Evolutionary conservation across 2,329 filamentous ascomycete species (phyloP).

Genomic region (Colletotrichum simmondsii): DNA sequence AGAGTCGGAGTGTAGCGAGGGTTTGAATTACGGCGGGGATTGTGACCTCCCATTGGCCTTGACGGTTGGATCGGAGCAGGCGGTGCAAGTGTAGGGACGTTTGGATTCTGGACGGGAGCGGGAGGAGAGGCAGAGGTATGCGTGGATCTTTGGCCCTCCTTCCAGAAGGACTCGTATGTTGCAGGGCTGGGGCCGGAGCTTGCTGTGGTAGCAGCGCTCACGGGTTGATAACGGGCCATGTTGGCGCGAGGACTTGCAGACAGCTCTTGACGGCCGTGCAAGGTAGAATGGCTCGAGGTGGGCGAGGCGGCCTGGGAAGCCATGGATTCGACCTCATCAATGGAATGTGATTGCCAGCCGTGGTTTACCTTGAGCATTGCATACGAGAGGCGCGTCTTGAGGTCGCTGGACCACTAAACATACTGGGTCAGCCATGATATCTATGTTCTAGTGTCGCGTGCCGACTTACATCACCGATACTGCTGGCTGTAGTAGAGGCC

Average conservation of each 20-base stretch:
- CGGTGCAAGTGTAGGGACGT: constrained; percentile 57
- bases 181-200: constrained; percentile 39
- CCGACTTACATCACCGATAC: constrained; percentile 78
- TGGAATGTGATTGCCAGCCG: constrained; percentile 83
- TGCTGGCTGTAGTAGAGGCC: constrained; percentile 71
- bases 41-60: constrained; percentile 46
- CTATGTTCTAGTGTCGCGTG: not conserved
- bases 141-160: constrained; percentile 41
- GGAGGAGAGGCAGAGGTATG: constrained; percentile 49
- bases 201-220: constrained; percentile 37
- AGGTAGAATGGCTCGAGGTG: constrained; percentile 66
- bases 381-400: constrained; percentile 88
- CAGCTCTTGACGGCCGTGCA: constrained; percentile 62
- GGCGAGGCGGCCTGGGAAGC: constrained; percentile 77
- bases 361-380: constrained; percentile 94
- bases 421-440: constrained; percentile 33
- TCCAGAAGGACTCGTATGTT: constrained; percentile 57
- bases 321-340: constrained; percentile 81
- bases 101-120: constrained; percentile 44
- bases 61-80: constrained; percentile 67
- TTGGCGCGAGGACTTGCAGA: constrained; percentile 62
- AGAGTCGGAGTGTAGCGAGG: constrained; percentile 60
- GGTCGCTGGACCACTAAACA: constrained; percentile 76
- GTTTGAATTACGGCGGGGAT: constrained; percentile 62
- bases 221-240: constrained; percentile 13